Evolutionary conservation across 139 green algal genomes (phyloP).

Genomic region (Mesotaenium endlicherianum): DNA sequence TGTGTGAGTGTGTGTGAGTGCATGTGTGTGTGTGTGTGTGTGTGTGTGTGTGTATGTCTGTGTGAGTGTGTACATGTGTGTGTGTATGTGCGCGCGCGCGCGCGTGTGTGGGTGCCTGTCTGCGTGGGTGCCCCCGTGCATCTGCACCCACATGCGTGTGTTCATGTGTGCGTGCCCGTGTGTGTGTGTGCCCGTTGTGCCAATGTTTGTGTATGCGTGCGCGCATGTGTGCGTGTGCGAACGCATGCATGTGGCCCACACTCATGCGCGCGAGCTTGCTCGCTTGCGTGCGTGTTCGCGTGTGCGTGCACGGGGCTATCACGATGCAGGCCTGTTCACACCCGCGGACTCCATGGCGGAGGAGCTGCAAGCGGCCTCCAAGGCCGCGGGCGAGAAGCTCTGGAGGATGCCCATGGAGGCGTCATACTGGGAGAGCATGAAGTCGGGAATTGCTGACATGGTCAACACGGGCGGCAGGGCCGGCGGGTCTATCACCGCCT

Average conservation of each 20-base stretch:
- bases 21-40: no score
- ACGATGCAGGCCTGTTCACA: constrained; percentile 73
- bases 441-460: constrained; percentile 80
- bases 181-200: no score
- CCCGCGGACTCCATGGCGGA: constrained; percentile 63
- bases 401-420: constrained; percentile 95
- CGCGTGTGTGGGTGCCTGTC: no score
- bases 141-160: no score
- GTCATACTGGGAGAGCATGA: constrained; percentile 76
- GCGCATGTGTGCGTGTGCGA: no score
- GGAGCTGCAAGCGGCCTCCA: constrained; percentile 24
- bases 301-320: no score
- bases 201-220: no score
- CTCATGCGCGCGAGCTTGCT: no score
- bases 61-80: not conserved
- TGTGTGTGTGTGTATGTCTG: not conserved
- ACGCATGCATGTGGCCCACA: not conserved
- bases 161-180: no score
- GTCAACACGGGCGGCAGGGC: constrained; percentile 75
- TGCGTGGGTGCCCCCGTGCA: no score
- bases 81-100: not conserved
- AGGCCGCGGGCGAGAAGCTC: constrained; percentile 71
- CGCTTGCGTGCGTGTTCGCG: no score
- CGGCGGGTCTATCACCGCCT: constrained; percentile 86
- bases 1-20: no score